Conservation (phyloP, 208 protist species). For the Acanthamoeba healyi region DNA sequence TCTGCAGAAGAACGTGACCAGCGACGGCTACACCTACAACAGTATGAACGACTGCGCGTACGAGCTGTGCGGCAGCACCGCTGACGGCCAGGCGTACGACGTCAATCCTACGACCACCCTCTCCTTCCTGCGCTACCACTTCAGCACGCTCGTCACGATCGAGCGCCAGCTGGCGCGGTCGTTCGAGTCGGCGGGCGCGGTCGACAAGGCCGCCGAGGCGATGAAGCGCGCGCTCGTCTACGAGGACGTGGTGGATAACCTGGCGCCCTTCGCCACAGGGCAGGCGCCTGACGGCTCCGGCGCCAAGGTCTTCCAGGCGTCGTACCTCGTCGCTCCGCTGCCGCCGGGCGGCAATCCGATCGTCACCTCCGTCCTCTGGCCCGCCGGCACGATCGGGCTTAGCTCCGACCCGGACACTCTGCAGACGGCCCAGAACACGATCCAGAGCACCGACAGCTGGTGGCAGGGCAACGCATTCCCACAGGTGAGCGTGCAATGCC, state of each 20-base stretch:
- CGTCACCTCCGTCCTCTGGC: neutral
- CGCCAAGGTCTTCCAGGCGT: neutral
- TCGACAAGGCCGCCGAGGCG: neutral
- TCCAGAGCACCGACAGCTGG: neutral
- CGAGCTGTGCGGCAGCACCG: neutral
- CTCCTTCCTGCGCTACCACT: neutral
- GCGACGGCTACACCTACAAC: neutral
- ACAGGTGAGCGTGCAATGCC: neutral
- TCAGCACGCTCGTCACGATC: neutral
- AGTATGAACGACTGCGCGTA: slow-evolving; percentile 1
- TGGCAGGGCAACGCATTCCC: slow-evolving; percentile 24
- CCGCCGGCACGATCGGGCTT: neutral
- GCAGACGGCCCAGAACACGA: neutral
- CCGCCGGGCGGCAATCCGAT: neutral
- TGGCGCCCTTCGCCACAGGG: neutral
- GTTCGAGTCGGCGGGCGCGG: too few species aligned
- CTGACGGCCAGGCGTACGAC: neutral
- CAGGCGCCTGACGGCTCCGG: neutral
- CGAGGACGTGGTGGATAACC: neutral
- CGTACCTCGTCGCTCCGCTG: neutral
- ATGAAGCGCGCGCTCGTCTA: neutral
- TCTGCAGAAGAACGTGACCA: neutral
- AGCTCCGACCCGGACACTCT: neutral
- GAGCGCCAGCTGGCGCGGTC: neutral
- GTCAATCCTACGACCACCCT: neutral